Base-by-base conservation (phyloP, 768 basidiomycete species). In the Fomitopsis serialis region DNA sequence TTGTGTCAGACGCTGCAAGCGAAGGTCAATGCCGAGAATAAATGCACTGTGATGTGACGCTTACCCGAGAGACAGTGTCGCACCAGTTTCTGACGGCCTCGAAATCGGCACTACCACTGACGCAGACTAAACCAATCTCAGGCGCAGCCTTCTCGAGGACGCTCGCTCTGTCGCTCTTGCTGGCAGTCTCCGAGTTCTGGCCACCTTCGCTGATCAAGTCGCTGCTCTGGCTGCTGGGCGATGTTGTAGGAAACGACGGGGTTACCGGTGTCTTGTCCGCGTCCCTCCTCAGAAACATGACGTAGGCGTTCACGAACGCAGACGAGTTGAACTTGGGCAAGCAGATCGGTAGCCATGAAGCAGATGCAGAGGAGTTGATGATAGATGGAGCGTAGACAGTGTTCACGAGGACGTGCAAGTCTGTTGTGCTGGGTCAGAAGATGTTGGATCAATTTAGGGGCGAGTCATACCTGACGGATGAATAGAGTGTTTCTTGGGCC, bases 281-380 rank as follows among this genome's bases (percentile, higher is more conserved):
- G 13, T 61, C 56, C 3, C 61, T 58, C 42, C 79, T 76, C 24
- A 87, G 66, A 66, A 88, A 92, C 2, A 82, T 79, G 42, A 98
- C 79, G 61, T 95, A 97, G 12, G 92, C 89, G 66, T 99, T 92
- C 24, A 96, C 84, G 68, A 98, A 98, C 1, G 87, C 87, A 4
- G 83, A 72, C 0, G 91, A 76, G 63, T 98, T 92, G 75, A 91
- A 98, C 67, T 93, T 94, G 0, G 97, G 96, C 2, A 99, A 79
- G 66, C 97, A 98, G 45, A 99, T 80, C 2, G 97, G 97, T 8
- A 98, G 80, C 92, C 94, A 99, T 6, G 88, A 87, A 13, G 94
- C 89, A 7, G 92, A 76, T 6, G 85, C 87, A 9, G 85, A 84
- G 2, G 85, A 88, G 64, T 84, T 88, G 54, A 77, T 74, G 58